These are phyloP conservation scores for Mycosphaerella arachidis DNA, from an alignment of 2,329 filamentous ascomycete species.

Conservation along the genomic window DNA sequence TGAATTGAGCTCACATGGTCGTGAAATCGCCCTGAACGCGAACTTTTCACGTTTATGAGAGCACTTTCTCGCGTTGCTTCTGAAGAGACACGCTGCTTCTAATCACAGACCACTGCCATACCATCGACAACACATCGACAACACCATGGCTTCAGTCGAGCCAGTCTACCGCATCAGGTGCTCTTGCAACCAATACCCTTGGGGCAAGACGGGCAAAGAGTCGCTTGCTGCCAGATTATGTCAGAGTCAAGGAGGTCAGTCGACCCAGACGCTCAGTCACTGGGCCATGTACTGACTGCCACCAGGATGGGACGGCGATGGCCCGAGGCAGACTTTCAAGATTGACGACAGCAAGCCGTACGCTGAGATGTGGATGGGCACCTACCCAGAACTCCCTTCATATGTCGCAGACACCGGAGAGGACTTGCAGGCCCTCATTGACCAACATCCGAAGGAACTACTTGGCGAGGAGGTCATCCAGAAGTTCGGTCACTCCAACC, in stretches of 20 bases:
- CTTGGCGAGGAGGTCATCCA: slow-evolving; percentile 59
- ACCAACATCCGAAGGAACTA: slow-evolving; percentile 57
- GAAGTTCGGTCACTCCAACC: slow-evolving; percentile 57
- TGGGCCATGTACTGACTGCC: not conserved
- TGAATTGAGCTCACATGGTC: not conserved
- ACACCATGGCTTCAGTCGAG: slow-evolving; percentile 42
- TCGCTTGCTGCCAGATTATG: slow-evolving; percentile 64
- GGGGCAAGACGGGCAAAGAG: slow-evolving; percentile 64
- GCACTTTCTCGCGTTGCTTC: not conserved
- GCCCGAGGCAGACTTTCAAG: slow-evolving; percentile 49
- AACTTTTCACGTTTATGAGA: not conserved
- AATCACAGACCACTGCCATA: not conserved
- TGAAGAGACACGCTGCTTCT: not conserved
- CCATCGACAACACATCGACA: not conserved
- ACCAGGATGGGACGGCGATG: slow-evolving; percentile 43
- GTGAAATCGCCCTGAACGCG: not conserved
- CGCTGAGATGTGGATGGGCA: slow-evolving; percentile 70
- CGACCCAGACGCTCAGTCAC: too few species aligned
- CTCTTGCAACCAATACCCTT: slow-evolving; percentile 59
- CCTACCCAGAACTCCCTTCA: slow-evolving; percentile 67
- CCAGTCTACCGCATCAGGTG: slow-evolving; percentile 53
- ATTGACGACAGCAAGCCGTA: slow-evolving; percentile 63
- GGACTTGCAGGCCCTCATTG: slow-evolving; percentile 60
- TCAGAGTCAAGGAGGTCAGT: slow-evolving; percentile 47
- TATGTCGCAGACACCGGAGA: slow-evolving; percentile 60